Percentiles rank a stretch among this genome's conserved stretches.
These are phyloP conservation scores for Xylariaceae sp. DNA, from an alignment of 2,329 filamentous ascomycete genomes.

Conservation along the genomic window DNA sequence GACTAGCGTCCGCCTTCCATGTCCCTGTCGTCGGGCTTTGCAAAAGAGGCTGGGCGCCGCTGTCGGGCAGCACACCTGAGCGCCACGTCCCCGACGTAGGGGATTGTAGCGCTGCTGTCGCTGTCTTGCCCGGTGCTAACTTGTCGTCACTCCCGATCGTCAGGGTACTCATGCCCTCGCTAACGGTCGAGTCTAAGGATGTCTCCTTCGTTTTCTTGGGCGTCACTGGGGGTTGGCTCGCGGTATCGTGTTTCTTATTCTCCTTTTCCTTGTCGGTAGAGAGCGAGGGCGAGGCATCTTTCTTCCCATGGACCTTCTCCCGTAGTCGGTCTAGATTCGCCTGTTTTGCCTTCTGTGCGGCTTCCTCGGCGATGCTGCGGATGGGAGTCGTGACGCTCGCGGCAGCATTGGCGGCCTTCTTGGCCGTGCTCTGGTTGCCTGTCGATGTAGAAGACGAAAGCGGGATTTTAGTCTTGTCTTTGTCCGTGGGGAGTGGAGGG, in stretches of 20 bases:
- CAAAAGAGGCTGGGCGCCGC: conserved; percentile 42
- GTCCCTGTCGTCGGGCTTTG: conserved; percentile 52
- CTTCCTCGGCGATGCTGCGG: conserved; percentile 68
- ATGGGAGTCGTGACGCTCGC: conserved; percentile 47
- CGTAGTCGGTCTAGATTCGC: conserved; percentile 60
- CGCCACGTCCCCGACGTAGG: conserved; percentile 55
- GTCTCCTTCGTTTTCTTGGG: conserved; percentile 20
- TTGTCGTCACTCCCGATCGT: conserved; percentile 23
- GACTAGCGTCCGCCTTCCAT: conserved; percentile 47
- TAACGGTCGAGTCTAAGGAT: conserved; percentile 25
- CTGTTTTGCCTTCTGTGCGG: conserved; percentile 68
- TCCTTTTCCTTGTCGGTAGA: conserved; percentile 25
- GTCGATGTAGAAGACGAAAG: conserved; percentile 26
- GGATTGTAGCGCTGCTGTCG: conserved; percentile 50
- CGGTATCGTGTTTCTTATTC: conserved; percentile 14
- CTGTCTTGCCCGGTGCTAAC: too few species aligned
- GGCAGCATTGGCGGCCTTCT: conserved; percentile 34
- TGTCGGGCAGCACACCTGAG: conserved; percentile 31
- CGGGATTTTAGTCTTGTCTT: conserved; percentile 40
- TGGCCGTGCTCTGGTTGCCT: conserved; percentile 17
- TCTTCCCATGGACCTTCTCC: conserved; percentile 60
- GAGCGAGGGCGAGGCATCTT: conserved; percentile 38
- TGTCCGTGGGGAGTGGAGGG: conserved; percentile 37
- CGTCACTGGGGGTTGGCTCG: conserved; percentile 11
- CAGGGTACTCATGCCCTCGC: conserved; percentile 31